phyloP scores from a whole-genome alignment of 768 basidiomycete species.

The Pleurotus cornucopiae region DNA sequence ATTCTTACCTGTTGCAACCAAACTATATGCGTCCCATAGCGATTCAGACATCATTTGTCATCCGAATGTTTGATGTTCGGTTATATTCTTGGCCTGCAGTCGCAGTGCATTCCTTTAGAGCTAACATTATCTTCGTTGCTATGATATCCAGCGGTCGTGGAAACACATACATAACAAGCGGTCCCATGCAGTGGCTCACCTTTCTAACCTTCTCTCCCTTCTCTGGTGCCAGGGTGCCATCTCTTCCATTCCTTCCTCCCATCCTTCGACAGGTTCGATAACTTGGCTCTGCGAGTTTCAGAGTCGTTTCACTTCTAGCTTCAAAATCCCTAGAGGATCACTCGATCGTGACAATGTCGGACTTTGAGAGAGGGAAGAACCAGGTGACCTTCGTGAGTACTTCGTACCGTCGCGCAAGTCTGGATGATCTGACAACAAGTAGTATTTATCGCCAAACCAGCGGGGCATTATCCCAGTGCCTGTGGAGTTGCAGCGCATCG shows the following conservation, averaged over 20 bases:
- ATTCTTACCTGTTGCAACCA: not conserved
- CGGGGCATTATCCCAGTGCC: slow-evolving; percentile 25
- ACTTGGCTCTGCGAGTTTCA: slow-evolving; percentile 10
- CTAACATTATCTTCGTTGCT: not conserved
- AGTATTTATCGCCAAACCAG: slow-evolving; percentile 31
- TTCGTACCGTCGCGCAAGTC: slow-evolving; percentile 3
- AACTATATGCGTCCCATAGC: not conserved
- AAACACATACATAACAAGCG: not conserved
- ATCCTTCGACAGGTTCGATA: slow-evolving; percentile 21
- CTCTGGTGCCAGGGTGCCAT: slow-evolving; percentile 11
- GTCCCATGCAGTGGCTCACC: not conserved
- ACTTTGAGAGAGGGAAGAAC: slow-evolving; percentile 9
- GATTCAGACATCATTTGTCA: not conserved
- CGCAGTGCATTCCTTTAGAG: not conserved
- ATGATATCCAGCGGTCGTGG: not conserved
- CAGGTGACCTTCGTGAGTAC: slow-evolving; percentile 6
- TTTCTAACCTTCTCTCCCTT: slow-evolving; percentile 9
- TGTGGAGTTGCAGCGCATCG: slow-evolving; percentile 32
- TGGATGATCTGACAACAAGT: slow-evolving; percentile 11
- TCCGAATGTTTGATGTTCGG: no score
- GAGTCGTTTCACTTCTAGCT: slow-evolving; percentile 9
- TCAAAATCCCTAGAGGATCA: not conserved
- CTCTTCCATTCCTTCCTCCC: slow-evolving; percentile 12
- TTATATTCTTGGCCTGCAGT: no score
- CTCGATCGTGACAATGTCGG: slow-evolving; percentile 10